Base-by-base conservation (phyloP, 345 rosid genomes). In the Luvunga scandens region DNA sequence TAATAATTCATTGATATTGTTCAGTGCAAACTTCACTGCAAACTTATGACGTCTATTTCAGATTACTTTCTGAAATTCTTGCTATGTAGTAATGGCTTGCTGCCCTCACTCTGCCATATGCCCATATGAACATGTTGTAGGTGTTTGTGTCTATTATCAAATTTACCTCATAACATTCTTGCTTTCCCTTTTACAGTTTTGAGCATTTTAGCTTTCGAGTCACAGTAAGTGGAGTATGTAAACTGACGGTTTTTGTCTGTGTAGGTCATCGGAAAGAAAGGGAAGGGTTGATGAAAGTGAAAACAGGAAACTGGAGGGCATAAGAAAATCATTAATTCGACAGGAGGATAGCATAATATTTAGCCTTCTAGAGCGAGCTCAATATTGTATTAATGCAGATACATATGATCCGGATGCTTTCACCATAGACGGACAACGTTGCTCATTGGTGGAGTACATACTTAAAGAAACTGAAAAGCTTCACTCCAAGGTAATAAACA, bases 281-380 rank as follows among this genome's bases (percentile, higher is more conserved):
- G 69, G 69, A 68, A 81, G 94, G 82, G 88, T 96, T 64, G 99
- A 96, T 83, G 90, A 80, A 75, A 93, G 92, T 75, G 81, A 92
- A 73, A 91, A 86, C 81, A 81, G 91, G 85, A 94, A 94, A 25
- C 88, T 94, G 25, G 95, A 94, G 60, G 89, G 90, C 24, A 89
- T 96, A 62, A 85, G 98, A 69, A 85, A 70, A 72, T 92, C 97
- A 28, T 88, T 94, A 85, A 89, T 96, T 73, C 91, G 84, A 60
- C 99, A 96, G 84, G 98, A 94, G 85, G 98, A 94, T 77, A 96
- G 97, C 77, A 96, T 96, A 59, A 94, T 96, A 82, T 94, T 84
- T 75, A 82, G 91, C 74, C 86, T 96, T 28, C 83, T 92, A 48
- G 98, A 94, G 86, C 88, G 99, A 84, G 90, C 98, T 65, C 95